phyloP scores from a whole-genome alignment of 805 yeast species.

The Nakazawaea molendinolei region DNA sequence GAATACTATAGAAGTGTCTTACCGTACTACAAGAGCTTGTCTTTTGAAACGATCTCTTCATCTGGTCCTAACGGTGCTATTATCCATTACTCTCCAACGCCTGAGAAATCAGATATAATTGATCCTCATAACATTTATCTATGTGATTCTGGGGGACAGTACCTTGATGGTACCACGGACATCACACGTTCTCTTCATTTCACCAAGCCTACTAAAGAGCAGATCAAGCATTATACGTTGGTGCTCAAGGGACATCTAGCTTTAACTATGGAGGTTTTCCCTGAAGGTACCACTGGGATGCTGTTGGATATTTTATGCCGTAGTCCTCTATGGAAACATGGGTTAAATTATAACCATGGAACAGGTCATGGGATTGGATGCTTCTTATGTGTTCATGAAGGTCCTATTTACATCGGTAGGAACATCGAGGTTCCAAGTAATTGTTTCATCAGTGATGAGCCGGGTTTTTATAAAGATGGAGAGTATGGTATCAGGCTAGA shows the following conservation, averaged over 20 bases:
- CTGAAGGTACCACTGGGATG: conserved; percentile 67
- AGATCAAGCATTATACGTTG: conserved; percentile 64
- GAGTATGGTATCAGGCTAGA: conserved; percentile 87
- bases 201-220: conserved; percentile 47
- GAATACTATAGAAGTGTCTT: conserved; percentile 36
- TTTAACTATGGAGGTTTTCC: conserved; percentile 73
- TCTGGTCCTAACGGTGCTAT: conserved; percentile 72
- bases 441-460: conserved; percentile 82
- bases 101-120: conserved; percentile 49
- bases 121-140: conserved; percentile 65
- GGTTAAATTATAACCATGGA: conserved; percentile 87
- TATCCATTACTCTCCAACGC: conserved; percentile 69
- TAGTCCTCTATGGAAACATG: conserved; percentile 73
- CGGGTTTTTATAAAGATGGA: conserved; percentile 90
- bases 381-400: conserved; percentile 88
- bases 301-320: conserved; percentile 79
- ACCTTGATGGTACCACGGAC: conserved; percentile 86
- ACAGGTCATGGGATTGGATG: conserved; percentile 98
- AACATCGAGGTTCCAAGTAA: conserved; percentile 51
- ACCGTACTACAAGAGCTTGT: conserved; percentile 53
- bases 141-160: conserved; percentile 90
- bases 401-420: conserved; percentile 79
- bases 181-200: conserved; percentile 86
- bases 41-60: conserved; percentile 73
- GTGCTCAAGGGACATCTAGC: conserved; percentile 92